These are phyloP conservation scores for Diaporthe sp. DNA, from an alignment of 2,329 filamentous ascomycete species.

Conservation along the genomic window DNA sequence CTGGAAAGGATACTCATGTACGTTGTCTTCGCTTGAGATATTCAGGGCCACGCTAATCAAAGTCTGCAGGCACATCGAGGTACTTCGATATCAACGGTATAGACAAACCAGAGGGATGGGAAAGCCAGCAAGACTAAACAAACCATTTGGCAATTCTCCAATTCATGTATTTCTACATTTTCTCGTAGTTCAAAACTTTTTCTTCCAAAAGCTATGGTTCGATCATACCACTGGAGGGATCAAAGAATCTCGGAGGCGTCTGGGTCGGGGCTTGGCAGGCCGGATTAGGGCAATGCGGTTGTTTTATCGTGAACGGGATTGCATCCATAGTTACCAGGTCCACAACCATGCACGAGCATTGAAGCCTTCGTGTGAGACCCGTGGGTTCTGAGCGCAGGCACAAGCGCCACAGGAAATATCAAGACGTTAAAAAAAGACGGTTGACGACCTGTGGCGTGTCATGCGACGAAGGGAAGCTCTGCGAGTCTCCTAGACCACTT, in stretches of 20 bases:
- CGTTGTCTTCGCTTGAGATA: conserved; percentile 55
- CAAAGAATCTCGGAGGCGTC: conserved; percentile 38
- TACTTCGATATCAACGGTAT: conserved; percentile 88
- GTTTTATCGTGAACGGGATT: conserved; percentile 30
- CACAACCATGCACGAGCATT: background rate
- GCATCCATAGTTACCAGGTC: conserved; percentile 7
- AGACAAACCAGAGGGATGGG: conserved; percentile 87
- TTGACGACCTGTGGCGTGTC: background rate
- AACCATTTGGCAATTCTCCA: conserved; percentile 41
- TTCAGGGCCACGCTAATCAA: background rate
- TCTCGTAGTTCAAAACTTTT: conserved; percentile 6
- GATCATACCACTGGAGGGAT: conserved; percentile 30
- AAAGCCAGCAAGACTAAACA: conserved; percentile 72
- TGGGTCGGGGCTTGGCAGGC: conserved; percentile 28
- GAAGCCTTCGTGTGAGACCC: background rate
- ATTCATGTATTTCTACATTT: conserved; percentile 27
- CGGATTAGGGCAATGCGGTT: conserved; percentile 32
- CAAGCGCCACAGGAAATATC: background rate
- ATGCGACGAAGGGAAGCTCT: background rate
- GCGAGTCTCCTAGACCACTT: too few species aligned
- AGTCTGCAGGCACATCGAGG: conserved; percentile 78
- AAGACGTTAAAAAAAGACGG: background rate
- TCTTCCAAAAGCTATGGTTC: background rate
- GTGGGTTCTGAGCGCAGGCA: background rate
- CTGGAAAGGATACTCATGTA: conserved; percentile 99